A percentile compares a stretch with the other conserved stretches of the same genome.
These are phyloP conservation scores for Chondrus crispus DNA, from an alignment of 23 red algal species.

Conservation along the genomic window DNA sequence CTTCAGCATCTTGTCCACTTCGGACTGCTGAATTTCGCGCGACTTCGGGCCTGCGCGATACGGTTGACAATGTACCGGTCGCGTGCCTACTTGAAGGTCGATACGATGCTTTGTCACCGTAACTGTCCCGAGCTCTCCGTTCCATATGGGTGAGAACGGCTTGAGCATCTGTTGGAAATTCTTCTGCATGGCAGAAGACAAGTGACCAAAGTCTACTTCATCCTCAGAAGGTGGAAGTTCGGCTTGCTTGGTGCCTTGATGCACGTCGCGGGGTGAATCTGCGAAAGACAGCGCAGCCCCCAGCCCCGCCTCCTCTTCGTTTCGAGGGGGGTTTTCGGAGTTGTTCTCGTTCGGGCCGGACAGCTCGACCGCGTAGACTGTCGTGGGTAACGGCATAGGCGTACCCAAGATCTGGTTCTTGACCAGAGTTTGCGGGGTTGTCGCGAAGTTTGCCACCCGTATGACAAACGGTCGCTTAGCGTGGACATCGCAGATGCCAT, in stretches of 20 bases:
- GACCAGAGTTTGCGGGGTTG: neutral
- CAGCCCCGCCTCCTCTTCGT: neutral
- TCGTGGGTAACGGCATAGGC: neutral
- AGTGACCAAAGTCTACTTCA: neutral
- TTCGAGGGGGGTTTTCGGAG: neutral
- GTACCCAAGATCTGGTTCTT: neutral
- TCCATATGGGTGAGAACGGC: neutral
- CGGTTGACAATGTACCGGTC: neutral
- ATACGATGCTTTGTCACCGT: slow-evolving; percentile 1
- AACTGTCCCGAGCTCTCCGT: neutral
- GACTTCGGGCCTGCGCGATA: slow-evolving; percentile 15
- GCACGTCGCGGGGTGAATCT: neutral
- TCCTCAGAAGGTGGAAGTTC: neutral
- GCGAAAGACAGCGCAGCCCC: neutral
- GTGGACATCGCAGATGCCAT: neutral
- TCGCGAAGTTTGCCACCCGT: slow-evolving; percentile 10
- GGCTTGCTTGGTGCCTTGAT: neutral
- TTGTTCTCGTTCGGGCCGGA: too few species aligned
- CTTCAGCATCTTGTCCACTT: neutral
- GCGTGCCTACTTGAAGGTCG: neutral
- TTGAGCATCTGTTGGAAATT: neutral
- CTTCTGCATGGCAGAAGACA: neutral
- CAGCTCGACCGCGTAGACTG: neutral
- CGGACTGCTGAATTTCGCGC: neutral
- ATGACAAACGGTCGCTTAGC: slow-evolving; percentile 1